Percentiles rank a stretch among this genome's conserved stretches.
Evolutionary conservation across 2,329 filamentous ascomycete species (phyloP).

Genomic region (Cladosporium austrohemisphaericum): DNA sequence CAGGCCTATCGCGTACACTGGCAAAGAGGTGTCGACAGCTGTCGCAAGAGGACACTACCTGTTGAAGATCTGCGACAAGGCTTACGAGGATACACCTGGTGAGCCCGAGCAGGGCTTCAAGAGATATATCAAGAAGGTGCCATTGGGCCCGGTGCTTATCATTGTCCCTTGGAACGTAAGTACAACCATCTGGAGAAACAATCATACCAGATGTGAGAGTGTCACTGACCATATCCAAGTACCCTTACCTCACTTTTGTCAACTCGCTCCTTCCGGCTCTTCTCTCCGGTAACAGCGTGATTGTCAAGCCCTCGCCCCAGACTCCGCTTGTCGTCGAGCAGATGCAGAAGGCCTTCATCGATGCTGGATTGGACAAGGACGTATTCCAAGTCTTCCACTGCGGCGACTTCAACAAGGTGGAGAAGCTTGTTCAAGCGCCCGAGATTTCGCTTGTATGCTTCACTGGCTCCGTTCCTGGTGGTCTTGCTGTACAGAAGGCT

Average conservation of each 20-base stretch:
- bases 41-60: slow-evolving; percentile 82
- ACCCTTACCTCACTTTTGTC: slow-evolving; percentile 88
- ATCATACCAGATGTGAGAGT: background rate
- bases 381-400: slow-evolving; percentile 92
- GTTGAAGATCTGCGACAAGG: slow-evolving; percentile 75
- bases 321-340: slow-evolving; percentile 90
- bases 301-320: slow-evolving; percentile 91
- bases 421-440: slow-evolving; percentile 72
- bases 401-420: slow-evolving; percentile 72
- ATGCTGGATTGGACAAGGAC: slow-evolving; percentile 76
- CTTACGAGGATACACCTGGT: slow-evolving; percentile 74
- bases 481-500: slow-evolving; percentile 78
- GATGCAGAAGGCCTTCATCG: slow-evolving; percentile 68
- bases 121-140: slow-evolving; percentile 82
- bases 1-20: slow-evolving; percentile 80
- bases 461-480: slow-evolving; percentile 86
- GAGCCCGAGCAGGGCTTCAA: slow-evolving; percentile 85
- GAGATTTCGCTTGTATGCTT: slow-evolving; percentile 82
- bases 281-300: slow-evolving; percentile 83
- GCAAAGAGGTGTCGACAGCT: slow-evolving; percentile 78
- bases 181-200: slow-evolving; percentile 24
- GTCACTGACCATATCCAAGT: slow-evolving; percentile 53
- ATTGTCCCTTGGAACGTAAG: slow-evolving; percentile 96
- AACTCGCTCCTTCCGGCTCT: slow-evolving; percentile 93
- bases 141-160: slow-evolving; percentile 81